Evolutionary conservation across 106 monocot genomes (phyloP), one percentile per base, ranked within the genome.

Genomic region (Agapanthus africanus): DNA sequence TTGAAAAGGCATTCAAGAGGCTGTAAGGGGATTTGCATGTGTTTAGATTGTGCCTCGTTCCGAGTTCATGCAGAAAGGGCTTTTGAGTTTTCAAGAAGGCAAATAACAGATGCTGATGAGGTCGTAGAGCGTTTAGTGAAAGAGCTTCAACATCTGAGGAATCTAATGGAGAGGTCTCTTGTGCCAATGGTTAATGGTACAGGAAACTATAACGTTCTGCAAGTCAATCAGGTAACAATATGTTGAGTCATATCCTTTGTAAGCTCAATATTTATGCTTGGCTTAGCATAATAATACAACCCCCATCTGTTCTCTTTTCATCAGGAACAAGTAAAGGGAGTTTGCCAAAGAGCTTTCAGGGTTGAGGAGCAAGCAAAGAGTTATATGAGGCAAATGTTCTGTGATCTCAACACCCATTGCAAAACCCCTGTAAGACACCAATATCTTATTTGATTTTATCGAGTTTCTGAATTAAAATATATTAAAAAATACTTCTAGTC

Each of bases 81-180:
- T 32, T 87, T 71, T 71, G 87, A 91, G 35, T 91, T 91, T 66
- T 87, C 91, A 9, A 84, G 72, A 68, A 87, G 71, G 60, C 91
- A 91, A 67, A 76, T 91, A 77, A 23, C 70, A 51, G 87, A 84
- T 13, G 87, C 91, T 51, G 87, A 87, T 65, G 84, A 84, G 42
- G 79, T 86, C 21, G 74, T 75, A 25, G 5, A 23, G 4, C 77
- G 79, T 31, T 63, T 91, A 69, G 66, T 80, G 36, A 87, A 87
- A 59, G 91, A 91, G 67, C 14, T 91, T 61, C 62, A 71, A 32
- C 64, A 38, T 61, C 59, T 91, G 23, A 69, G 84, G 51, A 79
- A 67, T 70, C 14, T 82, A 51, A 30, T 91, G 80, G 78, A 83
- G 52, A 80, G 70, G 22, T 79, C 74, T 56, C 1, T 56, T 68